Base-by-base conservation (phyloP, 1,139 yeast species). In the Scheffersomyces titani region DNA sequence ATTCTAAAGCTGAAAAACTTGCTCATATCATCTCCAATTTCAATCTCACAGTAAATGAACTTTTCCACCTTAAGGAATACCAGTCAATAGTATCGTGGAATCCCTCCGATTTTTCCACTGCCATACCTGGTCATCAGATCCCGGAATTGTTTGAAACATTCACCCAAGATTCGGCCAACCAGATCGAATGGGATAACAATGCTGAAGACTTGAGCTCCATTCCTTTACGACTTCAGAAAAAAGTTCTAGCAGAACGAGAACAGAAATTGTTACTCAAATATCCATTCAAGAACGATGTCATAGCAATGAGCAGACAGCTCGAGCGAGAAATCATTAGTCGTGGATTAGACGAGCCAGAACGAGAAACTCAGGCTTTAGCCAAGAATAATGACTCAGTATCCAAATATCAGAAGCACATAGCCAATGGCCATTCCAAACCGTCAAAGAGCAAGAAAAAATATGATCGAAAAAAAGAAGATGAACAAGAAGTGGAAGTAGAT, bases 11-110 rank as follows among this genome's bases (percentile, higher is more conserved):
- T 55, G 67, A 69, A 50, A 61, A 62, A 54, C 60, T 79, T 48
- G 70, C 74, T 1, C 69, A 74, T 13, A 72, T 81, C 45, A 69
- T 80, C 18, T 73, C 83, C 16, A 75, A 77, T 48, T 83, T 83
- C 62, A 85, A 83, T 62, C 59, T 74, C 57, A 70, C 70, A 60
- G 79, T 68, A 59, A 87, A 71, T 68, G 84, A 84, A 61, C 70
- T 86, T 53, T 86, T 84, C 67, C 88, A 86, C 61, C 70, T 86
- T n/a, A 81, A 77, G 60, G 86, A 84, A 63, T 85, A 82, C 65
- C 83, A 82, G 49, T 82, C 92, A 2, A 71, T 89, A 19, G 85
- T 82, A 0, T 80, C 81, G 51, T 89, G 86, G 80, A 82, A 87
- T 59, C 92, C 92, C 0, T 63, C 69, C 5, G 85, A 80, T 51